Conservation (phyloP, 768 basidiomycete species). For the Suillus spraguei region DNA sequence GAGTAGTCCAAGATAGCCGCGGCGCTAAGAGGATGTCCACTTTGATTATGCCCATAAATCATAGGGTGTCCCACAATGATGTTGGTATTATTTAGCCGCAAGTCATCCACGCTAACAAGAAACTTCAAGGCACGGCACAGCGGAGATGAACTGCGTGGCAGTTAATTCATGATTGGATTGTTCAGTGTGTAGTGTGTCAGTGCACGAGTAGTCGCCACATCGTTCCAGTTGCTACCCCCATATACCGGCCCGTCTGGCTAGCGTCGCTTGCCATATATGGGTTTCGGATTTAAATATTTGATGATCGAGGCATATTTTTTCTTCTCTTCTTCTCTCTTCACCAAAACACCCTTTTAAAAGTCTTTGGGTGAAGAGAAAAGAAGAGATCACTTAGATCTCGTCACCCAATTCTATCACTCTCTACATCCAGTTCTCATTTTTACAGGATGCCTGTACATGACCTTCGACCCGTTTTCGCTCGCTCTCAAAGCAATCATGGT, state of each 20-base stretch:
- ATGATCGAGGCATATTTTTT: slow-evolving; percentile 16
- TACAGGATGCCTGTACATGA: slow-evolving; percentile 24
- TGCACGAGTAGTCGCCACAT: neutral
- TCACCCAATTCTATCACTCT: slow-evolving; percentile 10
- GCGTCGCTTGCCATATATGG: slow-evolving; percentile 5
- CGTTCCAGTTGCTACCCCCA: too few species aligned
- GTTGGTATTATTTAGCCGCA: neutral
- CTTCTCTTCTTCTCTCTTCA: slow-evolving; percentile 51
- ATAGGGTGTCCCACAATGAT: neutral
- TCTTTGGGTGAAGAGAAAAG: slow-evolving; percentile 51
- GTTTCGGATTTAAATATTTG: neutral
- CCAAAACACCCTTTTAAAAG: slow-evolving; percentile 37
- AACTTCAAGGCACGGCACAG: neutral
- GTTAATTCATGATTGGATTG: neutral
- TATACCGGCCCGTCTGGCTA: too few species aligned
- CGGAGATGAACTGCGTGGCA: neutral
- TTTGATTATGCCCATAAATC: neutral
- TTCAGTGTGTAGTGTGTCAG: neutral
- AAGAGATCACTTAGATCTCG: slow-evolving; percentile 31
- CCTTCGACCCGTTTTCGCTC: slow-evolving; percentile 46
- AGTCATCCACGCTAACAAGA: neutral
- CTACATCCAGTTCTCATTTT: neutral
- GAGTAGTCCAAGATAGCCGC: neutral
- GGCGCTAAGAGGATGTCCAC: neutral
- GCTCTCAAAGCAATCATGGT: slow-evolving; percentile 43